Evolutionary conservation across 2,329 filamentous ascomycete genomes (phyloP).

Genomic region (Ilyonectria sp.): DNA sequence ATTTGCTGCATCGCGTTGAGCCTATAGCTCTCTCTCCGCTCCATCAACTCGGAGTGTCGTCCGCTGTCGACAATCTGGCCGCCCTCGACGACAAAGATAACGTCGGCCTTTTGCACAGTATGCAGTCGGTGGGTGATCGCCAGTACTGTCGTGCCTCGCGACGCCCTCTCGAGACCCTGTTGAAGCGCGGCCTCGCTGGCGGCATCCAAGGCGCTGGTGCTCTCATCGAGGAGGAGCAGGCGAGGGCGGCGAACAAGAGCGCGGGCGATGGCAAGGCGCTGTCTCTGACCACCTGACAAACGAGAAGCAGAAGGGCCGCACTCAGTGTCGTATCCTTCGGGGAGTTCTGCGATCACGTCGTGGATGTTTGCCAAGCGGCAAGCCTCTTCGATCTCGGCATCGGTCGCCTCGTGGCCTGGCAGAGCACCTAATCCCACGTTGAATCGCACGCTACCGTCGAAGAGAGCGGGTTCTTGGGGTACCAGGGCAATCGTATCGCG

Average conservation of each 20-base stretch:
- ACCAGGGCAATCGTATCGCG: constrained; percentile 69
- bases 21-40: constrained; percentile 66
- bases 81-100: constrained; percentile 70
- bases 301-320: constrained; percentile 81
- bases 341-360: constrained; percentile 75
- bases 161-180: constrained; percentile 73
- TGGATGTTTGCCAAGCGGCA: constrained; percentile 80
- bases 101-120: constrained; percentile 69
- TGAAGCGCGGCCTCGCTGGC: constrained; percentile 78
- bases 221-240: constrained; percentile 85
- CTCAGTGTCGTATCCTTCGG: constrained; percentile 76
- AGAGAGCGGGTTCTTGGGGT: constrained; percentile 70
- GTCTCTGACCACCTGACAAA: constrained; percentile 84
- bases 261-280: constrained; percentile 83
- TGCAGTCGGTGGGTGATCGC: constrained; percentile 72
- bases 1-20: constrained; percentile 68
- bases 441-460: constrained; percentile 70
- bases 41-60: constrained; percentile 67
- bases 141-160: constrained; percentile 68
- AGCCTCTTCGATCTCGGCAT: constrained; percentile 75
- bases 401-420: constrained; percentile 68
- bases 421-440: constrained; percentile 69
- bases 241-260: constrained; percentile 80
- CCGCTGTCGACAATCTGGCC: constrained; percentile 67
- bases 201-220: constrained; percentile 83